A percentile compares a stretch with the other conserved stretches of the same genome.
Conservation (phyloP, 306 rosid species). For the Alnus rubra region DNA sequence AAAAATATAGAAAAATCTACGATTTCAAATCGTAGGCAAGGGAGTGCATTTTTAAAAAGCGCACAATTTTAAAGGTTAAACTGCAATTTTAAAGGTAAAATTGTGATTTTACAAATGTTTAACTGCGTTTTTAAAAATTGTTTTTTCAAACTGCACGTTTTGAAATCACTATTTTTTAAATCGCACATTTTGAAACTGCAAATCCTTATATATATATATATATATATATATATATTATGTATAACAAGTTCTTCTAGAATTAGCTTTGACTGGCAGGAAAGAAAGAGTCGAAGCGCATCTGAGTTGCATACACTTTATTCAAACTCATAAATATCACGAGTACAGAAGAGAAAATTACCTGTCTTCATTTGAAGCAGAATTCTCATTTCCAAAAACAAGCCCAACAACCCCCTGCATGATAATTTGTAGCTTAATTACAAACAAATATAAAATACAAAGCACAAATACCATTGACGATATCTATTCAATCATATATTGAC, state of each 20-base stretch:
- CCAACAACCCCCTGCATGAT: conserved; percentile 80
- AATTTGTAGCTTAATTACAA: not conserved
- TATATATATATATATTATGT: not conserved
- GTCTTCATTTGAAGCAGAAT: conserved; percentile 72
- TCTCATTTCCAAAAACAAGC: conserved; percentile 85
- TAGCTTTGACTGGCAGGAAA: not conserved
- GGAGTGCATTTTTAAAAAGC: no score
- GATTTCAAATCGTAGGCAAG: no score
- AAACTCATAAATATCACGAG: conserved; percentile 5
- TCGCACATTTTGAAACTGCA: no score
- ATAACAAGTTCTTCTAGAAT: conserved; percentile 5
- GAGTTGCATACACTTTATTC: not conserved
- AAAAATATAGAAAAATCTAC: no score
- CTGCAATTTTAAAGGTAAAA: no score
- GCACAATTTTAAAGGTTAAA: no score
- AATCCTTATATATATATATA: no score
- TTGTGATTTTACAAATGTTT: no score
- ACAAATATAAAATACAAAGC: not conserved
- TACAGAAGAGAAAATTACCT: conserved; percentile 41
- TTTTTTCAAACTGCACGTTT: no score
- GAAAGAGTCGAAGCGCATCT: not conserved
- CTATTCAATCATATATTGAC: conserved; percentile 6
- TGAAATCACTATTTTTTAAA: no score
- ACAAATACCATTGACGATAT: not conserved
- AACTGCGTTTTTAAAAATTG: no score